phyloP scores from a whole-genome alignment of 352 stramenopile genomes.

The Globisporangium acanthophoron region DNA sequence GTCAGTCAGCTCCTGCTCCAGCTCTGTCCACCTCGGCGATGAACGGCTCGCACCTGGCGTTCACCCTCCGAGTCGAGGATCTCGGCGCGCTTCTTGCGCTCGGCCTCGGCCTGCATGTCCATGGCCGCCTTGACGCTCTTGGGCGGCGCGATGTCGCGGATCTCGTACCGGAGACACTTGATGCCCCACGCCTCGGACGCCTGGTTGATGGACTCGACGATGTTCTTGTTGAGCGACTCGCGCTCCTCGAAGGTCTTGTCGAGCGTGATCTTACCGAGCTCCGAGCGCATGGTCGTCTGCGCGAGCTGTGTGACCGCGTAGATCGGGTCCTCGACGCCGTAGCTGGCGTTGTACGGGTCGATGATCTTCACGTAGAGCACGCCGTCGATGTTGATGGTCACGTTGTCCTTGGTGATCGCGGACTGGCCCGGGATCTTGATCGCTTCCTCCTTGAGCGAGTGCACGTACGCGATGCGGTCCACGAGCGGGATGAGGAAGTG shows the following conservation, averaged over 20 bases:
- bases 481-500: slow-evolving; percentile 90
- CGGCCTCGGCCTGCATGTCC: slow-evolving; percentile 91
- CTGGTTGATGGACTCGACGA: slow-evolving; percentile 90
- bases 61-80: slow-evolving; percentile 90
- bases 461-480: slow-evolving; percentile 88
- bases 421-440: slow-evolving; percentile 89
- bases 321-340: slow-evolving; percentile 82
- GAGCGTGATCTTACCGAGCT: slow-evolving; percentile 90
- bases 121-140: slow-evolving; percentile 86
- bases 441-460: slow-evolving; percentile 89
- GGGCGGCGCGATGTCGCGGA: slow-evolving; percentile 85
- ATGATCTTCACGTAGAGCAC: slow-evolving; percentile 91
- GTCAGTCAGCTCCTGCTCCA: too few relatives aligned
- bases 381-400: slow-evolving; percentile 90
- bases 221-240: slow-evolving; percentile 89
- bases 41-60: slow-evolving; percentile 29
- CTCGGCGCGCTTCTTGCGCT: slow-evolving; percentile 88
- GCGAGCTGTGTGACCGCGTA: slow-evolving; percentile 90
- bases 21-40: too few relatives aligned
- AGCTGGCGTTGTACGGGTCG: slow-evolving; percentile 86
- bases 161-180: slow-evolving; percentile 90
- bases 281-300: slow-evolving; percentile 90
- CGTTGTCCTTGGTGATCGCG: slow-evolving; percentile 90
- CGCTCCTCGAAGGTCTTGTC: slow-evolving; percentile 93
- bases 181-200: slow-evolving; percentile 88